Conservation (phyloP, 768 basidiomycete genomes). For the Lactarius evosmus region DNA sequence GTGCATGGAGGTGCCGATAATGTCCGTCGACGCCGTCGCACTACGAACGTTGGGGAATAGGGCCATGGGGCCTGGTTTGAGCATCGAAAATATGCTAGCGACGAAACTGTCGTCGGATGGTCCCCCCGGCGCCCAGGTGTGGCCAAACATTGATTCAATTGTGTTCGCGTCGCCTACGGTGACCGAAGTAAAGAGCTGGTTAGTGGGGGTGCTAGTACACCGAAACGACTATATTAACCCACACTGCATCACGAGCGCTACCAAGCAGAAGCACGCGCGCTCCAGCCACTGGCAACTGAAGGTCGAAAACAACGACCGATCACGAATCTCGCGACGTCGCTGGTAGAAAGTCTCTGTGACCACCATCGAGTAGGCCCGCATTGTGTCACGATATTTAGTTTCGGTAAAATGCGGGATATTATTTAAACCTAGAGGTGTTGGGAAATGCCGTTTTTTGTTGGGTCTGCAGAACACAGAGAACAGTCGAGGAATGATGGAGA, state of each 20-base stretch:
- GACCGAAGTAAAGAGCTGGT: not conserved
- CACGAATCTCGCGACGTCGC: not conserved
- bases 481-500: not conserved
- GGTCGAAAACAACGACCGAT: not conserved
- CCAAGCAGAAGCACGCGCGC: conserved; percentile 10
- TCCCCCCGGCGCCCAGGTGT: no score
- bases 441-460: no score
- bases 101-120: not conserved
- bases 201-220: not conserved
- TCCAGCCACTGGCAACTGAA: conserved; percentile 9
- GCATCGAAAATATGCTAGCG: not conserved
- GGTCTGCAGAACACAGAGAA: not conserved
- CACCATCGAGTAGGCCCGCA: not conserved
- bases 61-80: no score
- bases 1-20: not conserved
- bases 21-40: not conserved
- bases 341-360: not conserved
- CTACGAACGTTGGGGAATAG: not conserved
- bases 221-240: not conserved
- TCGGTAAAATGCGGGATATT: conserved; percentile 3
- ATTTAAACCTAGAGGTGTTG: not conserved
- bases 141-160: conserved; percentile 12
- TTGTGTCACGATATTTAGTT: not conserved
- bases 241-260: conserved; percentile 17
- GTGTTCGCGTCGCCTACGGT: not conserved